These are phyloP conservation scores for Zancudomyces culisetae DNA, from an alignment of 371 early-diverging fungal genomes.

Conservation along the genomic window DNA sequence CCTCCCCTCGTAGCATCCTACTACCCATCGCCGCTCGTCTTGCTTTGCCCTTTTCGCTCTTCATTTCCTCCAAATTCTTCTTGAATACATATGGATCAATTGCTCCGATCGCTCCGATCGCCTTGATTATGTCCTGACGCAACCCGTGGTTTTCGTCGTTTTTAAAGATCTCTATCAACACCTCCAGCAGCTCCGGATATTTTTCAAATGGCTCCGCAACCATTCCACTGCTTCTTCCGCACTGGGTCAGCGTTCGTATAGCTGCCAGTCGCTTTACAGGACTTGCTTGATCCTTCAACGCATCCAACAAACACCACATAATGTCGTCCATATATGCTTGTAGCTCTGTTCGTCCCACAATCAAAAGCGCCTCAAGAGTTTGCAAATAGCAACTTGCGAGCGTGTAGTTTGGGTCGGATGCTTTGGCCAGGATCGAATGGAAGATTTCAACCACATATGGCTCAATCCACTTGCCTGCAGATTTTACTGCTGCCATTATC, in stretches of 20 bases:
- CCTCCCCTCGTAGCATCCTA: not conserved
- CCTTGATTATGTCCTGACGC: slow-evolving; percentile 66
- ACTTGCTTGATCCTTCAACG: slow-evolving; percentile 76
- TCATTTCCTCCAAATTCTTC: slow-evolving; percentile 19
- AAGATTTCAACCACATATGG: slow-evolving; percentile 85
- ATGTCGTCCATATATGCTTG: slow-evolving; percentile 60
- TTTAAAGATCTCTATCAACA: slow-evolving; percentile 64
- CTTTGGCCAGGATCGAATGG: slow-evolving; percentile 63
- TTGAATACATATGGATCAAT: slow-evolving; percentile 87
- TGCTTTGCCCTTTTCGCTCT: not conserved
- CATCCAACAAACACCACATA: slow-evolving; percentile 73
- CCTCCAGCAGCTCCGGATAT: slow-evolving; percentile 66
- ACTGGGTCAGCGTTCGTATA: slow-evolving; percentile 61
- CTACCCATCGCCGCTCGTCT: not conserved
- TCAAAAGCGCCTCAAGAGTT: slow-evolving; percentile 74
- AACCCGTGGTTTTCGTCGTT: slow-evolving; percentile 51
- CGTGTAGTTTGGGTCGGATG: slow-evolving; percentile 54
- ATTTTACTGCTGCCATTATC: slow-evolving; percentile 44
- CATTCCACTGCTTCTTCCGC: slow-evolving; percentile 69
- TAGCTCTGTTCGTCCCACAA: slow-evolving; percentile 71
- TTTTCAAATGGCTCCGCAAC: slow-evolving; percentile 81
- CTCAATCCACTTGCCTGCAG: slow-evolving; percentile 61
- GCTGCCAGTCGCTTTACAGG: slow-evolving; percentile 74
- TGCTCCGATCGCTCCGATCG: slow-evolving; percentile 89
- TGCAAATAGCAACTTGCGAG: slow-evolving; percentile 68